Conservation (phyloP, 2,329 filamentous ascomycete genomes). For the Phyllosticta ampelicida region DNA sequence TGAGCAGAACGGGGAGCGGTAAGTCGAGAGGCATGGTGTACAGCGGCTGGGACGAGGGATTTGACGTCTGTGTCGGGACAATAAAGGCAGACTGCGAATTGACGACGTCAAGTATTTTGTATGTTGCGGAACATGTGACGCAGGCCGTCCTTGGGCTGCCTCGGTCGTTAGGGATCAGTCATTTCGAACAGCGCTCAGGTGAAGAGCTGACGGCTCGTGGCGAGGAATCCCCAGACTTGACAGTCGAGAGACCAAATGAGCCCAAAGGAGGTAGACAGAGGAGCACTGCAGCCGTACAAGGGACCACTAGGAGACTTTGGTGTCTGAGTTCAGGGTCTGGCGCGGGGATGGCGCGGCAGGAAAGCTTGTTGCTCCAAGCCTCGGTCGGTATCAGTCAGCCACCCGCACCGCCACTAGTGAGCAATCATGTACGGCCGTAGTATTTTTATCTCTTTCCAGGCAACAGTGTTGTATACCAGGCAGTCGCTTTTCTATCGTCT, state of each 20-base stretch:
- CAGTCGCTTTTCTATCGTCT: not conserved
- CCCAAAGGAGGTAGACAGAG: not conserved
- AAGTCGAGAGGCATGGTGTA: conserved; percentile 3
- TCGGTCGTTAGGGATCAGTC: conserved; percentile 2
- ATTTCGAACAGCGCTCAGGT: not conserved
- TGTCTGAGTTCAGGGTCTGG: not conserved
- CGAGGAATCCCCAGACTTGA: not conserved
- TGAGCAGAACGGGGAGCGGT: conserved; percentile 3
- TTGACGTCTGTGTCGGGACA: not conserved
- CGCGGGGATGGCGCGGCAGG: conserved; percentile 5
- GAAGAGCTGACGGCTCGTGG: not conserved
- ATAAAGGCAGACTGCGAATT: not conserved
- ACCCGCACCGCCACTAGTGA: conserved; percentile 6
- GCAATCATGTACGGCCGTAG: not conserved
- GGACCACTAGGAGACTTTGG: not conserved
- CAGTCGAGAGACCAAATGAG: not conserved
- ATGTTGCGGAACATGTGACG: conserved; percentile 2
- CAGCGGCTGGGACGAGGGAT: not conserved
- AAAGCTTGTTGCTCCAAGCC: conserved; percentile 9
- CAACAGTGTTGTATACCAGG: not conserved
- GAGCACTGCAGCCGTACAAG: conserved; percentile 2
- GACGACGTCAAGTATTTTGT: not conserved
- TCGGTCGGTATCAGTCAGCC: conserved; percentile 2
- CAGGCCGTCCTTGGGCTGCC: not conserved
- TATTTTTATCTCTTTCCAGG: not conserved